Evolutionary conservation across 1,284 basidiomycete genomes (phyloP).

Genomic region (Apiotrichum siamense): DNA sequence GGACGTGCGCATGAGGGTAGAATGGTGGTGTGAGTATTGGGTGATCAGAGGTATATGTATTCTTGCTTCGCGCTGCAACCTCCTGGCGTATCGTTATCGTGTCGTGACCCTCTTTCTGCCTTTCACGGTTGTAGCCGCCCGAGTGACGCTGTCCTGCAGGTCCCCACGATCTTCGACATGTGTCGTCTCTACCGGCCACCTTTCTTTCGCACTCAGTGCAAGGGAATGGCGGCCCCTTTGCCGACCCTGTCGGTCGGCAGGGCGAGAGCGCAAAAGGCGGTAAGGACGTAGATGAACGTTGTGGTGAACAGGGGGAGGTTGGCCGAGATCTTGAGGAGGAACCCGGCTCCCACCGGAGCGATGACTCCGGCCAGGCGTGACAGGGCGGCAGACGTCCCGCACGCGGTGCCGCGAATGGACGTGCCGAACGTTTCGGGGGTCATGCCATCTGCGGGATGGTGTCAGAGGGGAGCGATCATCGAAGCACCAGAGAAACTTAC

Average conservation of each 20-base stretch:
- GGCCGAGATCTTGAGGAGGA: slow-evolving; percentile 64
- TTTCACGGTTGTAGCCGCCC: too few relatives aligned
- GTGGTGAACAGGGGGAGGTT: slow-evolving; percentile 75
- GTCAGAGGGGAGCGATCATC: slow-evolving; percentile 1
- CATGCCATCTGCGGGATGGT: slow-evolving; percentile 55
- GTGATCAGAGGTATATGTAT: too few relatives aligned
- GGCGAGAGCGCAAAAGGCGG: slow-evolving; percentile 62
- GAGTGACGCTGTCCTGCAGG: too few relatives aligned
- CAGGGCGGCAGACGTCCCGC: slow-evolving; percentile 81
- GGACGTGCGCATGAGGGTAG: too few relatives aligned
- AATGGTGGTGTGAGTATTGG: too few relatives aligned
- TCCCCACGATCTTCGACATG: too few relatives aligned
- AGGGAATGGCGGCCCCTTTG: not conserved
- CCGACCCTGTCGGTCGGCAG: slow-evolving; percentile 44
- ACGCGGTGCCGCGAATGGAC: slow-evolving; percentile 77
- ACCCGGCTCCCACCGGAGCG: slow-evolving; percentile 76
- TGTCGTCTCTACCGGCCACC: too few relatives aligned
- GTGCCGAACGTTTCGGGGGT: slow-evolving; percentile 86
- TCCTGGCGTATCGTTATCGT: too few relatives aligned
- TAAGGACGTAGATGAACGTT: slow-evolving; percentile 62
- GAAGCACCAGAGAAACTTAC: slow-evolving; percentile 52
- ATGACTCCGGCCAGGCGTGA: slow-evolving; percentile 89
- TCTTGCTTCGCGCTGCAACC: too few relatives aligned
- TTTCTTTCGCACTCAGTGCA: too few relatives aligned
- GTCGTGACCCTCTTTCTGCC: too few relatives aligned